Percentiles rank a stretch among this genome's conserved stretches.
Conservation (phyloP, 768 basidiomycete species). For the Favolaschia claudopus region DNA sequence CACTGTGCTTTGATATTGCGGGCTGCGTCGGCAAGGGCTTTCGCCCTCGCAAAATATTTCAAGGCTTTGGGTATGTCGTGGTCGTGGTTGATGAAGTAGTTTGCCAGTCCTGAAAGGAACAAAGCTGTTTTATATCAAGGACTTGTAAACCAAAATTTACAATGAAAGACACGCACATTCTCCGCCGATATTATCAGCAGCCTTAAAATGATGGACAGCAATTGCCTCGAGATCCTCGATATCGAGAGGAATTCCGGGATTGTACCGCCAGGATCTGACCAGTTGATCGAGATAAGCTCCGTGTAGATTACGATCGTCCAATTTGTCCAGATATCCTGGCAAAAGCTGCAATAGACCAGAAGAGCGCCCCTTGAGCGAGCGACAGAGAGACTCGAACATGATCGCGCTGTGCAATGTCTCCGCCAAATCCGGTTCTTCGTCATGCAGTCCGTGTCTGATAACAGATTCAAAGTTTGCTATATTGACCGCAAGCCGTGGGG, state of each 20-base stretch:
- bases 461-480: conserved; percentile 8
- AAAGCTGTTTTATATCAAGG: not conserved
- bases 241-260: conserved; percentile 6
- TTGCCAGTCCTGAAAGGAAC: not conserved
- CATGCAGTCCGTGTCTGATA: conserved; percentile 5
- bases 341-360: conserved; percentile 7
- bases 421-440: conserved; percentile 10
- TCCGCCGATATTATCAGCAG: not conserved
- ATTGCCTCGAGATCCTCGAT: not conserved
- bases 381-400: conserved; percentile 3
- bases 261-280: conserved; percentile 3
- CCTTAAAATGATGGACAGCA: conserved; percentile 1
- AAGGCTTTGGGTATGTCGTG: conserved; percentile 11
- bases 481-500: conserved; percentile 6
- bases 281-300: not conserved
- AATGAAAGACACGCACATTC: conserved; percentile 11
- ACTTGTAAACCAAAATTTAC: not conserved
- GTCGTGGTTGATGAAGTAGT: conserved; percentile 6
- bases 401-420: conserved; percentile 13
- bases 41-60: conserved; percentile 1
- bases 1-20: not conserved
- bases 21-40: not conserved
- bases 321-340: not conserved
- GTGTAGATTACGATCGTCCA: conserved; percentile 2
- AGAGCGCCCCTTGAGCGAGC: not conserved